These are phyloP conservation scores for Paraphoma chrysanthemicola DNA, from an alignment of 2,329 filamentous ascomycete species.

Conservation along the genomic window DNA sequence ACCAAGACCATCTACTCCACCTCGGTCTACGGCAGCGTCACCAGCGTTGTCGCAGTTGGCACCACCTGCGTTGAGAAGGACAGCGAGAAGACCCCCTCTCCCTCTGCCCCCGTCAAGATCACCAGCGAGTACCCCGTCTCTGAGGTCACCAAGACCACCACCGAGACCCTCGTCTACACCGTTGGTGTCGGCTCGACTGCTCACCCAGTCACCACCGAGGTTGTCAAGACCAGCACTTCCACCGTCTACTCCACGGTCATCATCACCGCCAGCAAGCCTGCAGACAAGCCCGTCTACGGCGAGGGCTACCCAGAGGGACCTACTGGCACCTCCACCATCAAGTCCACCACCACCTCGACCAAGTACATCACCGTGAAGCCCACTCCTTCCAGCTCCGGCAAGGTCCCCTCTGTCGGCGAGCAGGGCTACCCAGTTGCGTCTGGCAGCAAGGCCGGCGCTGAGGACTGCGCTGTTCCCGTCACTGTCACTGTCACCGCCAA, in stretches of 20 bases:
- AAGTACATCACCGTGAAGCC: conserved; percentile 45
- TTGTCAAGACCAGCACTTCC: conserved; percentile 38
- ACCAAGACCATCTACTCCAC: conserved; percentile 54
- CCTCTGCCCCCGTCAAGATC: conserved; percentile 15
- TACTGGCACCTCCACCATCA: conserved; percentile 34
- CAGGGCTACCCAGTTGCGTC: conserved; percentile 20
- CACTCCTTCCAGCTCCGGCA: conserved; percentile 19
- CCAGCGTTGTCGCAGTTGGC: conserved; percentile 48
- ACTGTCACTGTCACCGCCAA: conserved; percentile 47
- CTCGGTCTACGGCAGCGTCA: conserved; percentile 49
- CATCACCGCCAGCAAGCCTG: conserved; percentile 30
- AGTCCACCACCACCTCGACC: conserved; percentile 43
- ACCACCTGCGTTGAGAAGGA: conserved; percentile 53
- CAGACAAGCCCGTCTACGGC: conserved; percentile 8
- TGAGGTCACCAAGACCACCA: conserved; percentile 43
- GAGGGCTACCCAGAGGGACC: conserved; percentile 17
- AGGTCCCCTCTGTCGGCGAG: conserved; percentile 19
- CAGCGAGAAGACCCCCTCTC: conserved; percentile 17
- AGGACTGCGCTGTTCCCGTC: conserved; percentile 41
- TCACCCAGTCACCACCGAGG: conserved; percentile 53
- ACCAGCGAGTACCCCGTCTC: conserved; percentile 30
- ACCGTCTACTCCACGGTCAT: conserved; percentile 43
- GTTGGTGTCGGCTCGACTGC: conserved; percentile 50
- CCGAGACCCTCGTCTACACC: conserved; percentile 54
- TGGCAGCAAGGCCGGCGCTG: conserved; percentile 15